Evolutionary conservation across 768 basidiomycete genomes (phyloP).

Genomic region (Kwoniella mangroviensis): DNA sequence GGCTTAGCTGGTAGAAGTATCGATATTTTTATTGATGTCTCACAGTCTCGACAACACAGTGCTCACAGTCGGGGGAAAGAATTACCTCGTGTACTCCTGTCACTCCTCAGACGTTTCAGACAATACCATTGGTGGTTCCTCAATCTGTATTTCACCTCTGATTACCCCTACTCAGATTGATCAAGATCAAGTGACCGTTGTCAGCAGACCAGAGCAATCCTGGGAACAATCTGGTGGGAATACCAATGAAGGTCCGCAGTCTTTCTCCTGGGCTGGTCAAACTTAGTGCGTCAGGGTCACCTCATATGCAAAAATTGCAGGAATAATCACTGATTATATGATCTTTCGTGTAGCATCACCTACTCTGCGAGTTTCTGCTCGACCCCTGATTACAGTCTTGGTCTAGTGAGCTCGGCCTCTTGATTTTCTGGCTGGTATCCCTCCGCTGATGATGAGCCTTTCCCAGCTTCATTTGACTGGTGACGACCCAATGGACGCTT

Average conservation of each 20-base stretch:
- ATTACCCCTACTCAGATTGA: conserved; percentile 24
- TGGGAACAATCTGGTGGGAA: conserved; percentile 23
- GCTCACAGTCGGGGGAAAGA: neutral
- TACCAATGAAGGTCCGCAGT: conserved; percentile 26
- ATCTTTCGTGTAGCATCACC: conserved; percentile 15
- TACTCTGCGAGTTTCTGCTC: conserved; percentile 31
- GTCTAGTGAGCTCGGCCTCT: conserved; percentile 11
- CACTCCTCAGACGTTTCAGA: conserved; percentile 14
- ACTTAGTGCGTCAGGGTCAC: conserved; percentile 12
- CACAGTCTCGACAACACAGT: conserved; percentile 32
- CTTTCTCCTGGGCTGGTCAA: conserved; percentile 25
- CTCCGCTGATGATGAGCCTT: neutral
- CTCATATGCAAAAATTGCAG: neutral
- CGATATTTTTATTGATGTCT: neutral
- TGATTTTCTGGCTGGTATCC: neutral
- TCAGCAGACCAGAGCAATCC: conserved; percentile 20
- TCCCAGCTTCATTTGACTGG: conserved; percentile 21
- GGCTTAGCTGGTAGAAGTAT: no score
- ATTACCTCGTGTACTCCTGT: conserved; percentile 34
- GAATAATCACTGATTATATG: neutral
- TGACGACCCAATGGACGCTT: conserved; percentile 23
- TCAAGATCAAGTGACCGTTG: conserved; percentile 13
- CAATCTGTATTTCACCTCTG: conserved; percentile 29
- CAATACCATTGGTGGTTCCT: conserved; percentile 10
- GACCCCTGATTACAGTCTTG: conserved; percentile 24